Evolutionary conservation across 2,329 filamentous ascomycete species (phyloP).

Genomic region (Trichoderma afroharzianum): DNA sequence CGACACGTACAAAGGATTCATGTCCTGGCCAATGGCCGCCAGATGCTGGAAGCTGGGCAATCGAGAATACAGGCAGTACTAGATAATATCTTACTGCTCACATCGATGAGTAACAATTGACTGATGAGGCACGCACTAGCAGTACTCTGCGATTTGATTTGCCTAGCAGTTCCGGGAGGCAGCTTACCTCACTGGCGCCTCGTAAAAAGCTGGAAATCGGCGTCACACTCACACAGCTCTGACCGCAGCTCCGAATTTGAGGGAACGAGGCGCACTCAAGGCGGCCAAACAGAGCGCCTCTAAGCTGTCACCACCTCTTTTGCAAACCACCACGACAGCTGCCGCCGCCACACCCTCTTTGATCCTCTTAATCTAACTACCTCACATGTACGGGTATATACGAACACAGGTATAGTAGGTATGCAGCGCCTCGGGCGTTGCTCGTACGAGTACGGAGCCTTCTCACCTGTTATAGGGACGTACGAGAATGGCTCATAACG

Average conservation of each 20-base stretch:
- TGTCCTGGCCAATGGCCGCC: not conserved
- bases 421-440: not conserved
- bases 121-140: not conserved
- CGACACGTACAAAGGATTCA: not conserved
- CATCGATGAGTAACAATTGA: not conserved
- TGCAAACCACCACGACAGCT: not conserved
- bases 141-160: not conserved
- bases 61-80: not conserved
- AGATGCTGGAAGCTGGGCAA: not conserved
- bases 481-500: not conserved
- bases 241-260: not conserved
- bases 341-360: not conserved
- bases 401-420: not conserved
- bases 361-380: not conserved
- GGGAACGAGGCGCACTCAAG: not conserved
- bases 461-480: not conserved
- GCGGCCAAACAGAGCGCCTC: not conserved
- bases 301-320: not conserved
- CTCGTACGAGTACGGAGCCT: not conserved
- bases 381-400: not conserved
- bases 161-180: not conserved
- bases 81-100: constrained; percentile 1
- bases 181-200: not conserved
- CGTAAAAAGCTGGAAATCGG: not conserved
- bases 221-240: not conserved